These are phyloP conservation scores for Ochromonas danica DNA, from an alignment of 108 stramenopile species.

Conservation along the genomic window DNA sequence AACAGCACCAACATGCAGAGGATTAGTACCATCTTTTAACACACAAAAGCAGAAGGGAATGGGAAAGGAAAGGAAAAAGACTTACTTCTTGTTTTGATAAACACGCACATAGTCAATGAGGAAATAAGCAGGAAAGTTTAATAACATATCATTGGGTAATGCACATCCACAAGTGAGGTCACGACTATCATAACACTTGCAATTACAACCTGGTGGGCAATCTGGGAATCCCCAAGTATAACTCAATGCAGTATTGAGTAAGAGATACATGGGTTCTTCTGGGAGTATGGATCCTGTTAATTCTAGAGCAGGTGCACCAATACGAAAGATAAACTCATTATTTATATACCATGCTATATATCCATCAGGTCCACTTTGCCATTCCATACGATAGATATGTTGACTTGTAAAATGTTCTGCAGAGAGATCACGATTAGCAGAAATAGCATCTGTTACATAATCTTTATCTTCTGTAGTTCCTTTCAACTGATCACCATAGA, in stretches of 20 bases:
- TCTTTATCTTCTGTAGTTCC: constrained; percentile 76
- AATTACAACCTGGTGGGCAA: constrained; percentile 73
- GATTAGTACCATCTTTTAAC: too few relatives aligned
- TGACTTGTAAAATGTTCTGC: constrained; percentile 71
- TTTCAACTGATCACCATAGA: constrained; percentile 83
- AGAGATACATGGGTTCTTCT: constrained; percentile 76
- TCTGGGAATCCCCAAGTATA: constrained; percentile 92
- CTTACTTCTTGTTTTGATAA: constrained; percentile 2
- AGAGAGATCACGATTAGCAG: constrained; percentile 74
- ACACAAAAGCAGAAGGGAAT: too few relatives aligned
- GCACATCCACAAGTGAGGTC: constrained; percentile 32
- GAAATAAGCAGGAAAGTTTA: constrained; percentile 30
- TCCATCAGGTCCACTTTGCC: constrained; percentile 81
- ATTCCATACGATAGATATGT: constrained; percentile 90
- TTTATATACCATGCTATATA: constrained; percentile 72
- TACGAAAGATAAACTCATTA: background rate
- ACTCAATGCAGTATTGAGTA: constrained; percentile 86
- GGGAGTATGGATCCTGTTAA: constrained; percentile 83
- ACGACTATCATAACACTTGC: constrained; percentile 60
- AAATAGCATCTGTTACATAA: constrained; percentile 88
- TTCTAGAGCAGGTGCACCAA: background rate
- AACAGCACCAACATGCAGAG: background rate
- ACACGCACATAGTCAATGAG: constrained; percentile 1
- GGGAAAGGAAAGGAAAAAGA: background rate
- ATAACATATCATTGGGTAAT: background rate